Evolutionary conservation across 192 early-diverging fungal genomes (phyloP).

Genomic region (Dimargaris cristalligena): DNA sequence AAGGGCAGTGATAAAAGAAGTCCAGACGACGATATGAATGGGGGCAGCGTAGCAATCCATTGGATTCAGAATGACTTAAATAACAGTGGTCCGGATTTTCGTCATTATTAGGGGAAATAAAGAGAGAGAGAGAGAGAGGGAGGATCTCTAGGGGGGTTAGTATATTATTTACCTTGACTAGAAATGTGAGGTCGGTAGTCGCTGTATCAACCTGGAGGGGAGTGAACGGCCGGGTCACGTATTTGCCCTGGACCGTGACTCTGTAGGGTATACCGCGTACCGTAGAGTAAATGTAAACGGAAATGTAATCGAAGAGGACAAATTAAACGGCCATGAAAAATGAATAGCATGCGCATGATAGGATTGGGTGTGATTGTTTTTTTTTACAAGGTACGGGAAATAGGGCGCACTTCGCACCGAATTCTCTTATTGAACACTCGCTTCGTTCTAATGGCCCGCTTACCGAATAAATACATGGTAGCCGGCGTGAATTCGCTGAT

Average conservation of each 20-base stretch:
- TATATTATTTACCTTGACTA: constrained; percentile 12
- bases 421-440: background rate
- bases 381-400: background rate
- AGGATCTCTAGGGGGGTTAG: no score
- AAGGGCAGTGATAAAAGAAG: background rate
- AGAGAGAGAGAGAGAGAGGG: constrained; percentile 4
- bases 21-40: background rate
- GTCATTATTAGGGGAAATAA: constrained; percentile 7
- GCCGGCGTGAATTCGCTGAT: no score
- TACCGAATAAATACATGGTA: no score
- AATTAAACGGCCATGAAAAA: background rate
- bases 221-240: background rate
- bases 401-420: background rate
- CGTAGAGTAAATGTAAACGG: background rate
- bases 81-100: background rate
- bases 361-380: no score
- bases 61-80: background rate
- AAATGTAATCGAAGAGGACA: background rate
- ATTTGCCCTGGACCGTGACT: background rate
- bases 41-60: background rate
- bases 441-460: no score
- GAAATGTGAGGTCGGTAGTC: background rate
- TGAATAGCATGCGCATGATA: no score
- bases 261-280: background rate
- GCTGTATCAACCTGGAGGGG: background rate